Evolutionary conservation across 345 rosid species (phyloP).

Genomic region (Jatropha curcas): DNA sequence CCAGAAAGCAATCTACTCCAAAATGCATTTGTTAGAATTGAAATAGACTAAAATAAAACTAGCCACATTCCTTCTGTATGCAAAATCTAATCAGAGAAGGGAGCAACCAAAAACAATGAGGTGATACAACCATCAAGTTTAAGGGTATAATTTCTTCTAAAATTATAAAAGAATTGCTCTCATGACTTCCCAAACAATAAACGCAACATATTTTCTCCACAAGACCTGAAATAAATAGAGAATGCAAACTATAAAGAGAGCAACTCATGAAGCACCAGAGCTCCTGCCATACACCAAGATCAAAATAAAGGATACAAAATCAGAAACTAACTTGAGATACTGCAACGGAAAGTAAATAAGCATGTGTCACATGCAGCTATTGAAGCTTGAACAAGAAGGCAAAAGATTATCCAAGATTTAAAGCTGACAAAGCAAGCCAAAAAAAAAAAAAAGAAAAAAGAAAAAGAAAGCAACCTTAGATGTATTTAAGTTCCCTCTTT

Average conservation of each 20-base stretch:
- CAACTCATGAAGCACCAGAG: background rate
- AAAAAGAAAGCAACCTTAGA: background rate
- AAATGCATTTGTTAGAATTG: background rate
- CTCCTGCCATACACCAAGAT: background rate
- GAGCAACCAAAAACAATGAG: background rate
- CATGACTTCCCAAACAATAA: background rate
- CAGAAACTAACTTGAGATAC: constrained; percentile 2
- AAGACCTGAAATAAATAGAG: background rate
- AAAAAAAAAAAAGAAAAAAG: background rate
- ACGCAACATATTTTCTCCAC: background rate
- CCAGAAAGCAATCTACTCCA: background rate
- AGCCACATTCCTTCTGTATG: background rate
- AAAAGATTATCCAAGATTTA: background rate
- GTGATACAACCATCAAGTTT: background rate
- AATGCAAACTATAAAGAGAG: background rate
- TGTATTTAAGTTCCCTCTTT: background rate
- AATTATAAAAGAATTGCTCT: background rate
- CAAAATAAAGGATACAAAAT: background rate
- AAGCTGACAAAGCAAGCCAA: background rate
- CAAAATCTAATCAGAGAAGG: background rate
- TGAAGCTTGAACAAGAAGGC: background rate
- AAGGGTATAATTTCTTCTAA: background rate
- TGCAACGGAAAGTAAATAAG: background rate
- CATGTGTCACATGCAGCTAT: background rate
- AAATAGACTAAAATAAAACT: background rate